phyloP scores from a whole-genome alignment of 2,329 filamentous ascomycete genomes.

The Hypoxylon sp. region DNA sequence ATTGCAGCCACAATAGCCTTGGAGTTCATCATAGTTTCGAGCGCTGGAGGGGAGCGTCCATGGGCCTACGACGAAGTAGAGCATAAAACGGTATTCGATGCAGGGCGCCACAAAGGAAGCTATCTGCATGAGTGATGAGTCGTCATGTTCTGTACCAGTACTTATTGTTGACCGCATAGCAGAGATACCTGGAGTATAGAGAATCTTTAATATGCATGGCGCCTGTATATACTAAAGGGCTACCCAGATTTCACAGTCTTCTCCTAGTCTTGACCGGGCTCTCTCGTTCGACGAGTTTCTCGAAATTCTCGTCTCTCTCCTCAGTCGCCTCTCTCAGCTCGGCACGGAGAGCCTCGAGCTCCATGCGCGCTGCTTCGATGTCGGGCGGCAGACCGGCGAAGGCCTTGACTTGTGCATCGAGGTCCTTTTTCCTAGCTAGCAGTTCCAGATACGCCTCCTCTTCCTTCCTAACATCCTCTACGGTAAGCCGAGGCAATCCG shows the following conservation, averaged over 20 bases:
- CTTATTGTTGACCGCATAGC: conserved; percentile 21
- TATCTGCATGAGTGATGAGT: conserved; percentile 17
- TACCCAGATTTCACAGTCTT: conserved; percentile 26
- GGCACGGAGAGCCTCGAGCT: conserved; percentile 74
- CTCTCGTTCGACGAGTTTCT: conserved; percentile 74
- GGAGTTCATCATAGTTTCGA: conserved; percentile 7
- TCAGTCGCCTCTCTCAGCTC: conserved; percentile 72
- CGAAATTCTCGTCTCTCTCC: conserved; percentile 79
- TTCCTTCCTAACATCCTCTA: conserved; percentile 70
- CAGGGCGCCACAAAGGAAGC: background rate
- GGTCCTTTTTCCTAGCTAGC: conserved; percentile 66
- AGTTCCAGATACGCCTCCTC: conserved; percentile 71
- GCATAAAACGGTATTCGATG: conserved; percentile 2
- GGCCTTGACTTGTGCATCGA: conserved; percentile 72
- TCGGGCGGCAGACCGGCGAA: conserved; percentile 82
- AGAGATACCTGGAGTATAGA: conserved; percentile 40
- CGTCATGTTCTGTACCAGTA: conserved; percentile 32
- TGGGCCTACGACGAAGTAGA: conserved; percentile 2
- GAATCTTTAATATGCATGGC: conserved; percentile 36
- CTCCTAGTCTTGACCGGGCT: conserved; percentile 63
- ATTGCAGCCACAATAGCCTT: conserved; percentile 53
- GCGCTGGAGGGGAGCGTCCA: background rate
- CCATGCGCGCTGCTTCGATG: conserved; percentile 73
- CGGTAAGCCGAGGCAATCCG: conserved; percentile 52
- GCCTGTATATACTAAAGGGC: conserved; percentile 4